Evolutionary conservation across 805 yeast species (phyloP).

Genomic region (Middelhovenomyces tepae): DNA sequence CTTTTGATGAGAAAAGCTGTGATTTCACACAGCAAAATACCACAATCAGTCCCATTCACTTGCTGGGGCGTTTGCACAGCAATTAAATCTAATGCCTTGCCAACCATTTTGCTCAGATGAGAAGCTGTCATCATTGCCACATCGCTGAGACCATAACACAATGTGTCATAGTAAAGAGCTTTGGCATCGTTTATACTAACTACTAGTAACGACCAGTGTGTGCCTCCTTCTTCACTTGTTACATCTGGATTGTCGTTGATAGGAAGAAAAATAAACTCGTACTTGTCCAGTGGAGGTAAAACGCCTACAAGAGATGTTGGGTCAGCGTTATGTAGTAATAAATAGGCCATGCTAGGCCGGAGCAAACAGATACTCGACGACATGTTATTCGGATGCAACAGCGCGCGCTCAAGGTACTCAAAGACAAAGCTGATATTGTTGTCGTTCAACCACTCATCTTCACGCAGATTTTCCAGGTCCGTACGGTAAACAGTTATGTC

Average conservation of each 20-base stretch:
- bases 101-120: constrained; percentile 26
- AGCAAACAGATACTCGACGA: constrained; percentile 34
- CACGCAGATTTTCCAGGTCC: constrained; percentile 48
- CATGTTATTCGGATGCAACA: constrained; percentile 19
- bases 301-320: constrained; percentile 36
- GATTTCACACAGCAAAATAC: constrained; percentile 32
- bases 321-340: constrained; percentile 39
- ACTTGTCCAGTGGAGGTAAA: constrained; percentile 36
- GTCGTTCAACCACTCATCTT: constrained; percentile 70
- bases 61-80: constrained; percentile 39
- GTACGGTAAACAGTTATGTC: constrained; percentile 50
- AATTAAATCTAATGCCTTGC: constrained; percentile 17
- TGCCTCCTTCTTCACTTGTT: constrained; percentile 49
- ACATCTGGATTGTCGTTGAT: constrained; percentile 57
- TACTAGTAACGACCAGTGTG: constrained; percentile 67
- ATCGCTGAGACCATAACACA: constrained; percentile 36
- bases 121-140: constrained; percentile 28
- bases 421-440: constrained; percentile 56
- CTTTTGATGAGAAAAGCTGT: constrained; percentile 21
- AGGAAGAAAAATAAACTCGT: constrained; percentile 55
- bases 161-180: constrained; percentile 53
- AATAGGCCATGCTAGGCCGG: constrained; percentile 57
- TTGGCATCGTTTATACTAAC: constrained; percentile 39
- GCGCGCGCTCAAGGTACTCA: constrained; percentile 41
- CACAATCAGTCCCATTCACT: constrained; percentile 42